Base-by-base conservation (phyloP, 192 early-diverging fungal species). In the Entophlyctis luteolus region DNA sequence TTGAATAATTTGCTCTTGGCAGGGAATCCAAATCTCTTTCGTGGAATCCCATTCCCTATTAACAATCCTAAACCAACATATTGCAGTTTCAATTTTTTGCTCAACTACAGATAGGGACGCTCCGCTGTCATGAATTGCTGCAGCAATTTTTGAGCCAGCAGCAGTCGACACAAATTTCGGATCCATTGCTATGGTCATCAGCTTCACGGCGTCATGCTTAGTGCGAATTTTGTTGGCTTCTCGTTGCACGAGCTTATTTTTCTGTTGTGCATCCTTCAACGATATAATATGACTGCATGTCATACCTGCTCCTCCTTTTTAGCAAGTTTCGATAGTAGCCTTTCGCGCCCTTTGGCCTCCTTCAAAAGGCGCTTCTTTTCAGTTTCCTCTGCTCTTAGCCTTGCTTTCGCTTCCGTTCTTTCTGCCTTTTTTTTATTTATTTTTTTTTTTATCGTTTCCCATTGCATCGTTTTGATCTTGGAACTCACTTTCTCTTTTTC, bases 151-250 rank as follows among this genome's bases (percentile, higher is more conserved):
- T 5, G 67, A 36, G 20, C 55, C 55, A 14, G 47, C 37, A 6
- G 18, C 14, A 6, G 10, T 27, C 10, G 35, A 28, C 18, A 45
- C 29, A 59, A 69, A 71, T 14, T 27, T 6, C n/a, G 70, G 59
- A 31, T 63, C 52, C 1, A 71, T 10, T 2, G 31, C 12, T 1
- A 71, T 14, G 18, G 47, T 53, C 70, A 71, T 71, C 25, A 66
- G 54, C n/a, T 22, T 39, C 20, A 67, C 55, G 1, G 31, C 34
- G n/a, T 45, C 50, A 3, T 54, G 62, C 48, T 71, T 71, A 18
- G 16, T 25, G 31, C 70, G 70, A 16, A 68, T n/a, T 34, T 68
- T 68, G 34, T 71, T 71, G n/a, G 59, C 70, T n/a, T 68, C 63
- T 46, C 46, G 50, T 0, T 14, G 12, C 18, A 31, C 36, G 8